Base-by-base conservation (phyloP, 805 yeast genomes). In the Pichia kluyveri region DNA sequence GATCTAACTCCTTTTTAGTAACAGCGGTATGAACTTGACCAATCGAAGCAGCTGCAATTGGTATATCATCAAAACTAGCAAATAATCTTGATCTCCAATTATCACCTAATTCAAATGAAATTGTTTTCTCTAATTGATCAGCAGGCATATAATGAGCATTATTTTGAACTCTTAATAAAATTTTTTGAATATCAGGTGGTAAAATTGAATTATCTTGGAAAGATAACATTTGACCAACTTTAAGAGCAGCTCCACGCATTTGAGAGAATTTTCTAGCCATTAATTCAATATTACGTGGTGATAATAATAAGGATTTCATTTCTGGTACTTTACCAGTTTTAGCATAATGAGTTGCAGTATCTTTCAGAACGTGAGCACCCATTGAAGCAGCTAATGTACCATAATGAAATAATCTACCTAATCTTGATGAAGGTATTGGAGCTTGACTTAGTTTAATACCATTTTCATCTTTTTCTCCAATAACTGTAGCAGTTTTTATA, bases 181-280 rank as follows among this genome's bases (percentile, higher is more conserved):
- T 80, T 56, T 81, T 78, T 58, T 88, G 95, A 49, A 93, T 77
- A 58, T 90, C 96, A 40, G 75, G 73, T 1, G 99, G 98, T 40
- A 91, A 68, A 34, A 91, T 79, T 31, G 86, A 75, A 51, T 83
- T 80, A 63, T 91, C 98, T 66, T 93, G 99, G 65, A 93, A 91
- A 2, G 96, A 87, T 65, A 93, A 69, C 84, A 93, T 79, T 67
- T 93, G 99, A n/a, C 99, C 99, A 48, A 93, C 77, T 61, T 93
- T 93, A 60, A 93, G 72, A 3, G 99, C 99, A 2, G 98, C 99
- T n/a, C 99, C 99, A 60, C 99, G 77, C 99, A 93, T 93, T 60
- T 86, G 81, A 45, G 93, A 79, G 57, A 93, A 80, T 63, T 88
- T 89, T 57, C 79, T 80, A 12, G 96, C 95, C 71, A 93, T 79